These are phyloP conservation scores for Neurospora sp. DNA, from an alignment of 495 filamentous ascomycete genomes.

Conservation along the genomic window DNA sequence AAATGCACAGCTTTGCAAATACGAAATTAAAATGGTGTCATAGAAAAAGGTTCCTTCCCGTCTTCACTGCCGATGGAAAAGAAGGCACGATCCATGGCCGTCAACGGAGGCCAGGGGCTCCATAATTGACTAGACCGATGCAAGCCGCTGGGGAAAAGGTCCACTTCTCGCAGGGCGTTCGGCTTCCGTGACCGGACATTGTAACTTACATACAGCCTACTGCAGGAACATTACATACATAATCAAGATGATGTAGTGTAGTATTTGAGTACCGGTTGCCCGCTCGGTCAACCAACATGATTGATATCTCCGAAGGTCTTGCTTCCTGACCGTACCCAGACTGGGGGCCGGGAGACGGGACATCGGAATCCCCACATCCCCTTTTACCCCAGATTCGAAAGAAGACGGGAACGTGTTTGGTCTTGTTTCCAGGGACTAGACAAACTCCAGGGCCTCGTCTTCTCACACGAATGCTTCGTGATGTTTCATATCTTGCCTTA, in stretches of 20 bases:
- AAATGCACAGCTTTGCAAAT: not conserved
- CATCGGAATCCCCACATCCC: not conserved
- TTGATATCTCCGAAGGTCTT: not conserved
- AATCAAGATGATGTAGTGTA: not conserved
- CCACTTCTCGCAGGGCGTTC: not conserved
- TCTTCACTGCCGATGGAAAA: not conserved
- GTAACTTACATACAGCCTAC: not conserved
- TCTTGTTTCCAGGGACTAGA: not conserved
- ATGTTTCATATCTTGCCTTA: not conserved
- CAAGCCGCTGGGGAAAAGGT: not conserved
- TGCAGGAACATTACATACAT: not conserved
- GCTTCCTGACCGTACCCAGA: not conserved
- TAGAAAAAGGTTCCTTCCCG: not conserved
- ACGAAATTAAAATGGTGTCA: not conserved
- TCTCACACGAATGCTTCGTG: not conserved
- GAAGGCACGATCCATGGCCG: not conserved
- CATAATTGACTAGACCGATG: not conserved
- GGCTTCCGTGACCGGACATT: not conserved
- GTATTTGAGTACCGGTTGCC: not conserved
- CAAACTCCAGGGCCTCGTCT: not conserved
- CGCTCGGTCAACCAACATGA: not conserved
- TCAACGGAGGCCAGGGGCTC: not conserved
- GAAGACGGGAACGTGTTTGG: not conserved
- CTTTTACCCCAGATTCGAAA: not conserved
- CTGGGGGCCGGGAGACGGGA: not conserved